Evolutionary conservation across 2,329 filamentous ascomycete genomes (phyloP).

Genomic region (Aspergillus sp.): DNA sequence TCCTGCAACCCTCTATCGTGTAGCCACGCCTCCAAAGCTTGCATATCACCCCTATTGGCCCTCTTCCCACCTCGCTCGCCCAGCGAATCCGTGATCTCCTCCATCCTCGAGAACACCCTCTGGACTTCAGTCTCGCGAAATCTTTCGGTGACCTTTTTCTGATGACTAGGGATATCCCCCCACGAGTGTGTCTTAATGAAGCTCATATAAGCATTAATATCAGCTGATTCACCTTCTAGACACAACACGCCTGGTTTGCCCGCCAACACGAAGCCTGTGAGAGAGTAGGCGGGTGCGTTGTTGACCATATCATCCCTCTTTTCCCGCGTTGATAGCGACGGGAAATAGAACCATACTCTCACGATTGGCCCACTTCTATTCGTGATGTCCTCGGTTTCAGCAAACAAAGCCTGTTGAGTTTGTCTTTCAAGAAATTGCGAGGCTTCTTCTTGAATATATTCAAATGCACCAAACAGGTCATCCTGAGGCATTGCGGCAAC

Average conservation of each 20-base stretch:
- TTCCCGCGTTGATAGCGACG: conserved; percentile 52
- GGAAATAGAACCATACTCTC: conserved; percentile 59
- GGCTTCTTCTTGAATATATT: conserved; percentile 38
- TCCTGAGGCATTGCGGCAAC: conserved; percentile 34
- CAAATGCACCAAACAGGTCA: conserved; percentile 43
- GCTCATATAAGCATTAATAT: conserved; percentile 54
- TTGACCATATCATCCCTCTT: conserved; percentile 54
- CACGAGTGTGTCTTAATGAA: conserved; percentile 59
- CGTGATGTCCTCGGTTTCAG: not conserved
- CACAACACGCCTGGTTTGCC: conserved; percentile 50
- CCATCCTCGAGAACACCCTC: conserved; percentile 24
- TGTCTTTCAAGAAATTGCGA: conserved; percentile 21
- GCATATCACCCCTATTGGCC: conserved; percentile 30
- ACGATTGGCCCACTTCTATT: conserved; percentile 28
- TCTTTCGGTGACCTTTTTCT: conserved; percentile 56
- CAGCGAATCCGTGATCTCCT: conserved; percentile 28
- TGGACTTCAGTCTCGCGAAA: conserved; percentile 38
- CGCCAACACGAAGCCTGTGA: conserved; percentile 55
- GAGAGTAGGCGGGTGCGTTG: conserved; percentile 45
- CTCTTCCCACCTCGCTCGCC: conserved; percentile 27
- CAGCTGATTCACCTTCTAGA: conserved; percentile 31
- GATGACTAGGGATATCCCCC: conserved; percentile 56
- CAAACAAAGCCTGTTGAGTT: conserved; percentile 4
- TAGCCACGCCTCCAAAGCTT: conserved; percentile 27
- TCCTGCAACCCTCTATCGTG: conserved; percentile 17